phyloP scores from a whole-genome alignment of 331 rosid genomes.

The Telfairia occidentalis region DNA sequence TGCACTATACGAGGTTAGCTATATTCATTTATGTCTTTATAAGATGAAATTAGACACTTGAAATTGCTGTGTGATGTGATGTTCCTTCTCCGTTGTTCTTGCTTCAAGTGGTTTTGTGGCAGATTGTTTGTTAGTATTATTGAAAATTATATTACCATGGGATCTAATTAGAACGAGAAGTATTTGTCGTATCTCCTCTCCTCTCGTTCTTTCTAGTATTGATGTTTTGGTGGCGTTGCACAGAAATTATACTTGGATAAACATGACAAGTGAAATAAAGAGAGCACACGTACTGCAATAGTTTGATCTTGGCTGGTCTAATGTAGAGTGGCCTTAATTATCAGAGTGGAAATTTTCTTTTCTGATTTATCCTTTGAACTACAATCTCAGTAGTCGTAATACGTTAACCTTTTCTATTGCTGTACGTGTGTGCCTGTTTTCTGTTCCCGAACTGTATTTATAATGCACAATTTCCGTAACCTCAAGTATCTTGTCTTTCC shows the following conservation, averaged over 20 bases:
- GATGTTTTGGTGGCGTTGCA: neutral
- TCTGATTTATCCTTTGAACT: neutral
- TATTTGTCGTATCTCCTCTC: neutral
- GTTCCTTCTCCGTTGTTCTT: neutral
- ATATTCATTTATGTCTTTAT: conserved; percentile 8
- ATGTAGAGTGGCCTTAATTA: neutral
- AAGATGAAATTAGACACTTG: neutral
- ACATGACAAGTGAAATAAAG: neutral
- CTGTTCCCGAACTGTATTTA: neutral
- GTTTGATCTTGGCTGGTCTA: neutral
- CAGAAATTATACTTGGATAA: neutral
- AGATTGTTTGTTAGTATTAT: neutral
- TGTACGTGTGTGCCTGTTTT: neutral
- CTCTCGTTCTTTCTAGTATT: neutral
- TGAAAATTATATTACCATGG: neutral
- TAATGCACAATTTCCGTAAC: neutral
- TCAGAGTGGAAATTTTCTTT: neutral
- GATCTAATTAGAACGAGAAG: neutral
- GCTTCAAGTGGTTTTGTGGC: neutral
- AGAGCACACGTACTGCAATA: neutral
- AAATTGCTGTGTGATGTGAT: neutral
- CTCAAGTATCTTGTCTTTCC: neutral
- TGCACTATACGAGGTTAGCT: conserved; percentile 67
- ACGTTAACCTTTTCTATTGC: neutral
- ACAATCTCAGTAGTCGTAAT: neutral